Base-by-base conservation (phyloP, 2,329 filamentous ascomycete genomes). In the Verticillium klebahnii region DNA sequence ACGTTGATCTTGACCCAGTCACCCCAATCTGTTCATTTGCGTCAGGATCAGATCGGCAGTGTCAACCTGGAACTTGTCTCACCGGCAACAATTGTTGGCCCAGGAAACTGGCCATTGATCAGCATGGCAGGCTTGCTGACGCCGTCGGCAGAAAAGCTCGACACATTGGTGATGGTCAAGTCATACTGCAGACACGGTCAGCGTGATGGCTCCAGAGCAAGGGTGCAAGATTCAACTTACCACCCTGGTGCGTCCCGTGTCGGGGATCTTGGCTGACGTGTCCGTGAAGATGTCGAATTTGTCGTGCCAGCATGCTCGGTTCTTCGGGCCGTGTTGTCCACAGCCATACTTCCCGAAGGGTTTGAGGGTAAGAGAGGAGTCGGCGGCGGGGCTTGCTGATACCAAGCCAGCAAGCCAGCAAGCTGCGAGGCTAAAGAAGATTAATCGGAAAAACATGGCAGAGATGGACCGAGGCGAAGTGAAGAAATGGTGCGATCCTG, bases 1-100 rank as follows among this genome's bases (percentile, higher is more conserved):
- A 89, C 80, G 40, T 85, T 85, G 58, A 89, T 81, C 56, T 87
- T 73, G 45, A 78, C 71, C 54, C 63, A 67, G 64, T 81, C 78
- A 25, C 78, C 78, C 78, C 78, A 80, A 64, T 79, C 74, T 59
- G 74, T 77, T 56, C 19, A 25, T 25, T 50, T 50, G 45, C 45
- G 45, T 50, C 45, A 50, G 45, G 45, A 23, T 50, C 45, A 50
- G 45, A 50, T 50, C 45, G 45, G 19, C 45, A 50, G 45, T 23
- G 6, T 69, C 56, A 19, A 2, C 2, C 9, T 34, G 23, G 12
- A 15, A 17, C 29, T 31, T 15, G 3, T 62, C 68, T 63, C 60
- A 70, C 68, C 63, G 54, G 68, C 70, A 50, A 63, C 76, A 55
- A 88, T 82, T 5, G 76, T 75, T 2, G 85, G 85, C 1, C 85